A percentile compares a stretch with the other conserved stretches of the same genome.
These are phyloP conservation scores for Tricholoma sp. DNA, from an alignment of 768 basidiomycete genomes.

Conservation along the genomic window DNA sequence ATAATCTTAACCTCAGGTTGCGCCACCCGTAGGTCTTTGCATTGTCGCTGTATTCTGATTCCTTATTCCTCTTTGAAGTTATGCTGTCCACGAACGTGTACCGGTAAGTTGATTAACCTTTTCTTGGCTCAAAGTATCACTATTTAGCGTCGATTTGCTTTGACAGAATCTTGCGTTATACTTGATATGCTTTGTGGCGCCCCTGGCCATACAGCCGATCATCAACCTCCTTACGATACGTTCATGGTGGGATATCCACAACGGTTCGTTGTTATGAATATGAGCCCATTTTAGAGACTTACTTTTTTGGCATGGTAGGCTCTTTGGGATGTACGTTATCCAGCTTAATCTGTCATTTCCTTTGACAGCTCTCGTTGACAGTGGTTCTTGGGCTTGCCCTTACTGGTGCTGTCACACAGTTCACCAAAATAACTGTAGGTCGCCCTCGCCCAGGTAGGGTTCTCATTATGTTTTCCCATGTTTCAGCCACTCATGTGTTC, in stretches of 20 bases:
- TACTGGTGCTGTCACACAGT: conserved; percentile 78
- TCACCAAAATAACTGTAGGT: conserved; percentile 83
- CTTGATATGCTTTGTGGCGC: conserved; percentile 55
- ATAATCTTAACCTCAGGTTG: conserved; percentile 21
- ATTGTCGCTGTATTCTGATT: neutral
- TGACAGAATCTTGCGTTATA: conserved; percentile 43
- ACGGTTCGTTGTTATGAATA: conserved; percentile 33
- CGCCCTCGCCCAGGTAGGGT: conserved; percentile 76
- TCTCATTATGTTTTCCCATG: neutral
- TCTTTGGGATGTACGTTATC: conserved; percentile 35
- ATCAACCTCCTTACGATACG: conserved; percentile 70
- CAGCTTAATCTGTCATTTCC: neutral
- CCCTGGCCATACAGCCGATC: conserved; percentile 60
- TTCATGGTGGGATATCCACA: conserved; percentile 90
- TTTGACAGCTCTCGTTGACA: conserved; percentile 16
- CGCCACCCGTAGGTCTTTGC: conserved; percentile 33
- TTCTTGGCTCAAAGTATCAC: neutral
- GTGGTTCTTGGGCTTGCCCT: conserved; percentile 72
- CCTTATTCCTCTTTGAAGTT: conserved; percentile 33
- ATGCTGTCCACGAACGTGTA: conserved; percentile 70
- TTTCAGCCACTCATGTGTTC: conserved; percentile 1
- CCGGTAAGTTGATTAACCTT: conserved; percentile 42
- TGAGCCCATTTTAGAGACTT: neutral
- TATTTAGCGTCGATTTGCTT: neutral
- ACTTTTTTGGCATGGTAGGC: conserved; percentile 22